Evolutionary conservation across 768 basidiomycete species (phyloP).

Genomic region (Phylloporus sp.): DNA sequence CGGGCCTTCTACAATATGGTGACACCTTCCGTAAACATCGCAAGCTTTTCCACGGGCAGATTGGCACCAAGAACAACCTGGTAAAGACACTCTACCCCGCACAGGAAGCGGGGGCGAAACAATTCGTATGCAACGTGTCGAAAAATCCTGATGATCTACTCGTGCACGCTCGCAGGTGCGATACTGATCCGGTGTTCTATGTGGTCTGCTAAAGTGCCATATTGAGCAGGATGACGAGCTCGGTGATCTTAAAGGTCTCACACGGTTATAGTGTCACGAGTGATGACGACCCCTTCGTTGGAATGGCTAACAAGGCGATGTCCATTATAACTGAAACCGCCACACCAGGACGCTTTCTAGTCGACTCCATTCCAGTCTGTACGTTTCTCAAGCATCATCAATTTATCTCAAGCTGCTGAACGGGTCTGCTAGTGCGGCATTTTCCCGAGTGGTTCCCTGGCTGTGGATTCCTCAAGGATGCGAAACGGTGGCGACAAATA

Average conservation of each 20-base stretch:
- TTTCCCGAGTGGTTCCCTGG: constrained; percentile 21
- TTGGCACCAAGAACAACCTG: constrained; percentile 5
- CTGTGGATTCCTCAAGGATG: constrained; percentile 7
- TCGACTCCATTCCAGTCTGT: constrained; percentile 8
- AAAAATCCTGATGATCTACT: neutral
- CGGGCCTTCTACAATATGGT: constrained; percentile 6
- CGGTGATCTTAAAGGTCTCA: constrained; percentile 31
- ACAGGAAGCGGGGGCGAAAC: constrained; percentile 3
- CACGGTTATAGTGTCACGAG: constrained; percentile 33
- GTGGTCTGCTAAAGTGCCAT: neutral
- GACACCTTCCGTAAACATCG: constrained; percentile 5
- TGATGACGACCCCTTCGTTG: constrained; percentile 31
- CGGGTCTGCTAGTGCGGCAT: constrained; percentile 3
- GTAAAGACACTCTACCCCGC: constrained; percentile 1
- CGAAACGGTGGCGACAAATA: constrained; percentile 2
- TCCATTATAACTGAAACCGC: constrained; percentile 7
- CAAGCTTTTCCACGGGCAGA: constrained; percentile 5
- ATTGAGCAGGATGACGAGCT: neutral
- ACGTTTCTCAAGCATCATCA: neutral
- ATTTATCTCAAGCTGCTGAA: neutral
- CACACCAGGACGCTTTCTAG: constrained; percentile 3
- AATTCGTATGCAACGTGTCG: constrained; percentile 4
- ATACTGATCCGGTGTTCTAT: neutral
- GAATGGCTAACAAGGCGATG: constrained; percentile 23
- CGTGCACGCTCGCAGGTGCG: constrained; percentile 6